A percentile compares a stretch with the other conserved stretches of the same genome.
phyloP scores from a whole-genome alignment of 148 eudicot genomes.

The Silene conica region DNA sequence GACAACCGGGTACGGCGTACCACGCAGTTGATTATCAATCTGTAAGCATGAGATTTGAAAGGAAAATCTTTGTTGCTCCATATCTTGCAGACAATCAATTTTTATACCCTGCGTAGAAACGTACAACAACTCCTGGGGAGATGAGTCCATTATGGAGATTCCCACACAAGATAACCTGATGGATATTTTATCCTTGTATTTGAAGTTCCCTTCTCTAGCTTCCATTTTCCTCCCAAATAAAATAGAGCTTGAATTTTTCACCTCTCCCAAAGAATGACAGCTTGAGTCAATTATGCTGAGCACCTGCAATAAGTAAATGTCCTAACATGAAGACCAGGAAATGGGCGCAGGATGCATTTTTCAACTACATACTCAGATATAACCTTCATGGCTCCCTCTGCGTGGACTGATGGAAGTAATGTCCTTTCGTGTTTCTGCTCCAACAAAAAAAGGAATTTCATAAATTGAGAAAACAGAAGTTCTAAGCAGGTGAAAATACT shows the following conservation, averaged over 20 bases:
- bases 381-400: conserved; percentile 96
- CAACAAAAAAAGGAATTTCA: neutral
- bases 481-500: neutral
- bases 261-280: conserved; percentile 59
- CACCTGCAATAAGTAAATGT: conserved; percentile 45
- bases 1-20: conserved; percentile 81
- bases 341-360: neutral
- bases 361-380: conserved; percentile 5
- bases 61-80: conserved; percentile 67
- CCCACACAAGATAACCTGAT: conserved; percentile 71
- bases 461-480: conserved; percentile 9
- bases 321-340: conserved; percentile 11
- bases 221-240: conserved; percentile 38
- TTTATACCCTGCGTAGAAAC: conserved; percentile 60
- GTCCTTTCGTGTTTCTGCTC: conserved; percentile 77
- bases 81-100: conserved; percentile 59
- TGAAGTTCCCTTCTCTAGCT: conserved; percentile 31
- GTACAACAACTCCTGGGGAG: conserved; percentile 88
- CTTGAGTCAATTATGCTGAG: conserved; percentile 84
- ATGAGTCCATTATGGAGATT: conserved; percentile 76
- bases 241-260: conserved; percentile 38
- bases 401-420: conserved; percentile 72
- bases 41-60: conserved; percentile 66
- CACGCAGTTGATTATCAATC: conserved; percentile 82
- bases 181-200: conserved; percentile 62